Percentiles rank a stretch among this genome's conserved stretches.
Conservation (phyloP, 345 rosid genomes). For the Carallia pectinifolia region DNA sequence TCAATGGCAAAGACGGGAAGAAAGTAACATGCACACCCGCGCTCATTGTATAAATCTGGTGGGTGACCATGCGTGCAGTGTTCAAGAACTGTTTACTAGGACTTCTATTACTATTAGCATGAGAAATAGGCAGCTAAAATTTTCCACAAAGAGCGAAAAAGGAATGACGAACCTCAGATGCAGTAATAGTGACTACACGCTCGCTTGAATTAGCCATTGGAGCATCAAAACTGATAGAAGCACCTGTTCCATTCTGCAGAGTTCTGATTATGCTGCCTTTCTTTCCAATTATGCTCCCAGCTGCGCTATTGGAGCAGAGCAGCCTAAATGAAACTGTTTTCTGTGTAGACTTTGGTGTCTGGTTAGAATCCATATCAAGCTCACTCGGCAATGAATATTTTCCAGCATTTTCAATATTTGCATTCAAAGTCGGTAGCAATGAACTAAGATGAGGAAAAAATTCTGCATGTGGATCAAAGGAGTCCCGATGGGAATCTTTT, state of each 20-base stretch:
- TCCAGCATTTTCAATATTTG: constrained; percentile 16
- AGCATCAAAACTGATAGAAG: constrained; percentile 46
- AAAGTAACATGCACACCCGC: not conserved
- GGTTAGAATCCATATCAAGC: constrained; percentile 22
- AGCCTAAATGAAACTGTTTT: constrained; percentile 48
- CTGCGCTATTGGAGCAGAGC: constrained; percentile 45
- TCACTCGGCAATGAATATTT: constrained; percentile 14
- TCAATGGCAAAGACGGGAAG: not conserved
- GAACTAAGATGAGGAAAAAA: constrained; percentile 53
- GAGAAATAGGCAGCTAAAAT: not conserved
- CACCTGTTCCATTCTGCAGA: constrained; percentile 59
- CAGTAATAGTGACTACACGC: constrained; percentile 57
- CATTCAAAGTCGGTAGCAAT: constrained; percentile 24
- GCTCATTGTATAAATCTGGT: no score
- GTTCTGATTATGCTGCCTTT: constrained; percentile 52
- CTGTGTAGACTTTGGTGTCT: constrained; percentile 14
- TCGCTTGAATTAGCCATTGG: constrained; percentile 32
- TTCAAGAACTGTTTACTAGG: not conserved
- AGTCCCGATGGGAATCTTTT: constrained; percentile 17
- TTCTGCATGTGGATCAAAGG: constrained; percentile 43
- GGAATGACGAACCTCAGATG: constrained; percentile 46
- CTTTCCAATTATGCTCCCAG: constrained; percentile 71
- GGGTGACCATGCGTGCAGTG: no score
- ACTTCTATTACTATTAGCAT: constrained; percentile 2
- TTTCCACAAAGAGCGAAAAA: not conserved